Percentiles rank a stretch among this genome's conserved stretches.
phyloP scores from a whole-genome alignment of 768 basidiomycete species.

The Lyophyllum decastes region DNA sequence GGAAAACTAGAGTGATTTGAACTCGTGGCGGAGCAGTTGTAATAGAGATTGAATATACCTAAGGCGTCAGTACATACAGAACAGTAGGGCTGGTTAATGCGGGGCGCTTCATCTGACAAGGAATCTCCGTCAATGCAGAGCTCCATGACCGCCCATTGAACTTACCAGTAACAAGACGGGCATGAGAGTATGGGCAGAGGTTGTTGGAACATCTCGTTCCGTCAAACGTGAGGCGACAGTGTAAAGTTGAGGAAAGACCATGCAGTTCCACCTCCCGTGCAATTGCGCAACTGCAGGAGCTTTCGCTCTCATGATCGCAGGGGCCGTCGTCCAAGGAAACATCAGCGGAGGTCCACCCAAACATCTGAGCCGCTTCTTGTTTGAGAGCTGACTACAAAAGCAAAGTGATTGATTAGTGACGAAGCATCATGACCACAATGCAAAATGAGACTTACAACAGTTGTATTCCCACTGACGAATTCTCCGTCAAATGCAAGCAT shows the following conservation, averaged over 20 bases:
- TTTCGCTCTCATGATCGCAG: constrained; percentile 12
- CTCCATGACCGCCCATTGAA: neutral
- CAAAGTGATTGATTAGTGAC: neutral
- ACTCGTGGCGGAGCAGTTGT: neutral
- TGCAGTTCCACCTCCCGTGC: constrained; percentile 21
- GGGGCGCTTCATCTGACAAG: neutral
- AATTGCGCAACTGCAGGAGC: constrained; percentile 23
- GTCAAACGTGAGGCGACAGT: constrained; percentile 26
- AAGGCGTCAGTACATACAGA: constrained; percentile 24
- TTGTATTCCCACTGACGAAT: constrained; percentile 20
- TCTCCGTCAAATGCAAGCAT: constrained; percentile 21
- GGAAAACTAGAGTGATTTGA: constrained; percentile 18
- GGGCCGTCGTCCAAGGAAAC: constrained; percentile 8
- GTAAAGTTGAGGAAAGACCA: constrained; percentile 22
- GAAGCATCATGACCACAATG: neutral
- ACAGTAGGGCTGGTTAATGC: constrained; percentile 22
- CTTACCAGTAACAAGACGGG: constrained; percentile 7
- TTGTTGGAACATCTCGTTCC: constrained; percentile 18
- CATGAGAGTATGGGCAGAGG: constrained; percentile 28
- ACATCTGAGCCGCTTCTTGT: constrained; percentile 17
- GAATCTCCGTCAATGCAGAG: neutral
- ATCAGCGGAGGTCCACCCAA: constrained; percentile 14
- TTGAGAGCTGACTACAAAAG: constrained; percentile 17
- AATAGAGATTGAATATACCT: constrained; percentile 9
- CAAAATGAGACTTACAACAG: constrained; percentile 16